Evolutionary conservation across 208 protist genomes (phyloP).

Genomic region (Borovskyia barvae): DNA sequence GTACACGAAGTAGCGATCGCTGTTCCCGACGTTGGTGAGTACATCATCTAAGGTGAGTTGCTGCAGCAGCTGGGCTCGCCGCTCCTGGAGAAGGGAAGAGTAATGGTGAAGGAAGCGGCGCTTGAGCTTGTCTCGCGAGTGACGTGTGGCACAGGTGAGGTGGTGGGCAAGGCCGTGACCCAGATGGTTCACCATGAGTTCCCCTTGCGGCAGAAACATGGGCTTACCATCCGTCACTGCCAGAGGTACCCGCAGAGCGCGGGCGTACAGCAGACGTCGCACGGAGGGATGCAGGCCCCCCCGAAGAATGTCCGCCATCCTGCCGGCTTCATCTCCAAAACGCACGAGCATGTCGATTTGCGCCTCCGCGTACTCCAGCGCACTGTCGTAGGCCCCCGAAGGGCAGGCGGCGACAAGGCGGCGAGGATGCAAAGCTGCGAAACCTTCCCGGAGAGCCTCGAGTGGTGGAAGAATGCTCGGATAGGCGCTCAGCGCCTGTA

Average conservation of each 20-base stretch:
- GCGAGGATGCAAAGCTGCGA: slow-evolving; percentile 54
- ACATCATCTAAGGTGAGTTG: slow-evolving; percentile 50
- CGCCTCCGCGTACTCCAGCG: slow-evolving; percentile 44
- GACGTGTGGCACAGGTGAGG: slow-evolving; percentile 53
- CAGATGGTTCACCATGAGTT: slow-evolving; percentile 33
- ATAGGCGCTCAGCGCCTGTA: slow-evolving; percentile 54
- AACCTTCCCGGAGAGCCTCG: slow-evolving; percentile 46
- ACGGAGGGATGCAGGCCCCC: slow-evolving; percentile 64
- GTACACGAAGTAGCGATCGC: slow-evolving; percentile 87
- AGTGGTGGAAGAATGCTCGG: slow-evolving; percentile 47
- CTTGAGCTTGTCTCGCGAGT: slow-evolving; percentile 58
- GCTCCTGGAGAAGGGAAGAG: slow-evolving; percentile 45
- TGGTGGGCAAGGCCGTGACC: slow-evolving; percentile 27
- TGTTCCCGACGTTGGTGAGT: slow-evolving; percentile 56
- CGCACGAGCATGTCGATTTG: slow-evolving; percentile 62
- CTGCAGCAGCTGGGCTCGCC: slow-evolving; percentile 54
- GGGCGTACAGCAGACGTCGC: slow-evolving; percentile 77
- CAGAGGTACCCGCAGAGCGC: slow-evolving; percentile 66
- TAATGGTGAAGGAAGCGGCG: slow-evolving; percentile 60
- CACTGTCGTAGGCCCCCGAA: slow-evolving; percentile 30
- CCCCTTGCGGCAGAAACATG: slow-evolving; percentile 36
- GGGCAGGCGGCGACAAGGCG: slow-evolving; percentile 6
- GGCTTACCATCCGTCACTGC: slow-evolving; percentile 60
- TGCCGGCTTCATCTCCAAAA: slow-evolving; percentile 32
- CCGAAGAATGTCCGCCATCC: slow-evolving; percentile 41